Evolutionary conservation across 495 filamentous ascomycete species (phyloP).

Genomic region (Xylaria venustula): DNA sequence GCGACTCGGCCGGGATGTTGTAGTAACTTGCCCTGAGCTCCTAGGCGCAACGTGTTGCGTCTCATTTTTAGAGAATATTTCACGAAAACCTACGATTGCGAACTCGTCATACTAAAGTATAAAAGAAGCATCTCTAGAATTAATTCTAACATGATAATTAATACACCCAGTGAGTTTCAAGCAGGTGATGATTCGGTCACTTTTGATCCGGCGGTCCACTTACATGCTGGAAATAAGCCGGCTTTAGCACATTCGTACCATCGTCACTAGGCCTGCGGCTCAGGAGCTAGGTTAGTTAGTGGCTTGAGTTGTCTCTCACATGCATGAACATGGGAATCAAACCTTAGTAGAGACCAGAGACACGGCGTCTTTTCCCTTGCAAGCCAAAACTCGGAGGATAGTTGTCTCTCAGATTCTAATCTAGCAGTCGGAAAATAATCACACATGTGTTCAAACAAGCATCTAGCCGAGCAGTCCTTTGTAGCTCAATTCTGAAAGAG

Average conservation of each 20-base stretch:
- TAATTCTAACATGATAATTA: too few relatives aligned
- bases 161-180: background rate
- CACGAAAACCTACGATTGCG: background rate
- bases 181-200: background rate
- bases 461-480: too few relatives aligned
- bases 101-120: background rate
- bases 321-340: too few relatives aligned
- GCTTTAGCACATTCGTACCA: constrained; percentile 2
- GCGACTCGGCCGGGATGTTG: background rate
- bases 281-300: background rate
- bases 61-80: background rate
- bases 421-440: too few relatives aligned
- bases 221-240: constrained; percentile 7
- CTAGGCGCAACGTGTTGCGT: background rate
- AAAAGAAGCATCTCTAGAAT: background rate
- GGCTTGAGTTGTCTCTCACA: background rate
- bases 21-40: background rate
- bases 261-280: background rate
- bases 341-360: too few relatives aligned
- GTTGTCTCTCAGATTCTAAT: too few relatives aligned
- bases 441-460: too few relatives aligned
- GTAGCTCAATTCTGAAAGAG: too few relatives aligned
- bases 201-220: background rate
- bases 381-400: too few relatives aligned
- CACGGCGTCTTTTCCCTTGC: too few relatives aligned